Evolutionary conservation across 2,329 filamentous ascomycete genomes (phyloP).

Genomic region (Monosporascus sp.): DNA sequence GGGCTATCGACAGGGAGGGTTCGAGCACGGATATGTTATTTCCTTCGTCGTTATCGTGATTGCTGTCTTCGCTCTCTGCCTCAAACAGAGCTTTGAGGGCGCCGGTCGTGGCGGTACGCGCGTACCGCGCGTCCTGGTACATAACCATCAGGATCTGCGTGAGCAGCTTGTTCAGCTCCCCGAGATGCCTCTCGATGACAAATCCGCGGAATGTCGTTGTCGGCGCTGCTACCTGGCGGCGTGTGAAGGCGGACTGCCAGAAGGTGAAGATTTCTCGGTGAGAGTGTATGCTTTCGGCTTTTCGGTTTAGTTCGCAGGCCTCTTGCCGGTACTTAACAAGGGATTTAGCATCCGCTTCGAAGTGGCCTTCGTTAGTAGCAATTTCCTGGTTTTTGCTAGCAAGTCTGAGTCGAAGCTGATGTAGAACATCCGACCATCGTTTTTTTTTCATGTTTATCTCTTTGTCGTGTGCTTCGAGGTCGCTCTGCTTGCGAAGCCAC

Average conservation of each 20-base stretch:
- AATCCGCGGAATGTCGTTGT: slow-evolving; percentile 20
- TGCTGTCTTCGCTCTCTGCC: slow-evolving; percentile 2
- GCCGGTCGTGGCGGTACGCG: slow-evolving; percentile 16
- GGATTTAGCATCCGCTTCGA: slow-evolving; percentile 9
- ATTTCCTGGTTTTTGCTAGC: slow-evolving; percentile 12
- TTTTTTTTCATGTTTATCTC: not conserved
- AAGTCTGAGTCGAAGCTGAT: not conserved
- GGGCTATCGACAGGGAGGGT: slow-evolving; percentile 15
- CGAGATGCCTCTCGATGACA: slow-evolving; percentile 21
- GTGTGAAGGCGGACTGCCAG: slow-evolving; percentile 21
- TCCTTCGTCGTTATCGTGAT: not conserved
- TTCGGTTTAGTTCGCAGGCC: not conserved
- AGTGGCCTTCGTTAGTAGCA: slow-evolving; percentile 6
- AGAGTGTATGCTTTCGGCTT: slow-evolving; percentile 7
- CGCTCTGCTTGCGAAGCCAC: slow-evolving; percentile 1
- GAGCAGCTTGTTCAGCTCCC: slow-evolving; percentile 24
- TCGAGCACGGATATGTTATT: slow-evolving; percentile 14
- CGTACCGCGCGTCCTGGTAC: slow-evolving; percentile 24
- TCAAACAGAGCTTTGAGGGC: slow-evolving; percentile 20
- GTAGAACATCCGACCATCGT: not conserved
- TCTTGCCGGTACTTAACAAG: slow-evolving; percentile 5
- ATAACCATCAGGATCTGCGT: slow-evolving; percentile 23
- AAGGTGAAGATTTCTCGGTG: slow-evolving; percentile 20
- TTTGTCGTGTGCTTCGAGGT: slow-evolving; percentile 1
- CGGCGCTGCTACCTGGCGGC: slow-evolving; percentile 9